Conservation (phyloP, 495 filamentous ascomycete species). For the Xeromyces bisporus region DNA sequence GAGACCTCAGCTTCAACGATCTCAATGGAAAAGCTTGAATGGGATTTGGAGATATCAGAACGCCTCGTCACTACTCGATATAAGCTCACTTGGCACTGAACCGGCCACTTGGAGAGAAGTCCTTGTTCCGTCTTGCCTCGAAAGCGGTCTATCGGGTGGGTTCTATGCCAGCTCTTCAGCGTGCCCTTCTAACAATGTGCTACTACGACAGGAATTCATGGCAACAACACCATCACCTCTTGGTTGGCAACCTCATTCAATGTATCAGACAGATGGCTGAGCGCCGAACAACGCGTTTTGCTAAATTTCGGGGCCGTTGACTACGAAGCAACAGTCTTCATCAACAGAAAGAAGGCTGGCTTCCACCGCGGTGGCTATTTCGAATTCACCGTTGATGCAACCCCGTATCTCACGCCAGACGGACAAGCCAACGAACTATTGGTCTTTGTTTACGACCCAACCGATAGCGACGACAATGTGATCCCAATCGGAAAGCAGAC, state of each 20-base stretch:
- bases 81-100: no score
- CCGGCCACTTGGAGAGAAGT: no score
- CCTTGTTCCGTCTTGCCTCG: no score
- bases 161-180: no score
- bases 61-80: no score
- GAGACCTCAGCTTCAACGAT: no score
- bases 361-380: constrained; percentile 47
- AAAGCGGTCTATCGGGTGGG: no score
- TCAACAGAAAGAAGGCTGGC: constrained; percentile 39
- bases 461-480: constrained; percentile 33
- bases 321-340: constrained; percentile 45
- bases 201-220: constrained; percentile 42
- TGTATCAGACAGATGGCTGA: constrained; percentile 29
- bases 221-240: constrained; percentile 29
- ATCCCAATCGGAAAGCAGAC: constrained; percentile 52
- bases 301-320: constrained; percentile 58
- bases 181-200: no score
- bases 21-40: no score
- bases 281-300: constrained; percentile 23
- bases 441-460: constrained; percentile 50
- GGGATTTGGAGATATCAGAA: no score
- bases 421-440: constrained; percentile 38
- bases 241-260: constrained; percentile 44
- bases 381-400: constrained; percentile 45
- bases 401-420: constrained; percentile 25